These are phyloP conservation scores for Linaria vulgaris DNA, from an alignment of 257 asterid species.

Conservation along the genomic window DNA sequence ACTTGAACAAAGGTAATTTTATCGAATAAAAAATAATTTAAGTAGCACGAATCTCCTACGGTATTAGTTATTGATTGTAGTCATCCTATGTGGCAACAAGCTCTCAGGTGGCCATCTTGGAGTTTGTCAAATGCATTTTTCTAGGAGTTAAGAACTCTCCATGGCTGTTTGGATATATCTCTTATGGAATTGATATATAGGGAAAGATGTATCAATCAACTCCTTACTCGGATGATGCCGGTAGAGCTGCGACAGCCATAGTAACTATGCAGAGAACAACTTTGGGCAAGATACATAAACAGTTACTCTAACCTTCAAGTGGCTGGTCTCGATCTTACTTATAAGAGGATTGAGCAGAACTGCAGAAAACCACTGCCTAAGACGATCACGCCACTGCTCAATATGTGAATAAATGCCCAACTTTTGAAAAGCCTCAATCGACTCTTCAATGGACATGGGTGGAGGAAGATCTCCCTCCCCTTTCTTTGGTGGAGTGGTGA, in stretches of 20 bases:
- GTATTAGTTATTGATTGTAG: background rate
- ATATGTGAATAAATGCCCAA: slow-evolving; percentile 79
- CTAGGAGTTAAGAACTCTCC: background rate
- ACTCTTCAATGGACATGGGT: slow-evolving; percentile 94
- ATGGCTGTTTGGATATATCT: background rate
- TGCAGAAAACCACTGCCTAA: slow-evolving; percentile 94
- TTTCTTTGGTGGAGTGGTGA: slow-evolving; percentile 91
- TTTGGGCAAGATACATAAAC: slow-evolving; percentile 9
- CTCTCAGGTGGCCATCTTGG: background rate
- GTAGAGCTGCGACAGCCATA: background rate
- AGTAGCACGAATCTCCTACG: background rate
- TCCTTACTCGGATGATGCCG: background rate
- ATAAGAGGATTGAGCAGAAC: slow-evolving; percentile 74
- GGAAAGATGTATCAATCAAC: slow-evolving; percentile 6
- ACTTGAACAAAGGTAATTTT: background rate
- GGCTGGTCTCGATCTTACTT: slow-evolving; percentile 73
- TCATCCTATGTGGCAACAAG: background rate
- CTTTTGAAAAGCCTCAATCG: slow-evolving; percentile 66
- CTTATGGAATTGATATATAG: background rate
- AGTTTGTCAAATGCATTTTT: background rate
- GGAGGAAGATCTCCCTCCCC: slow-evolving; percentile 90
- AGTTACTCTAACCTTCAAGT: slow-evolving; percentile 60
- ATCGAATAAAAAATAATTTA: too few species aligned
- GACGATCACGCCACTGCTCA: slow-evolving; percentile 85
- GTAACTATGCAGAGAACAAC: background rate